phyloP scores from a whole-genome alignment of 2,329 filamentous ascomycete species.

The Tolypocladium tundrense region DNA sequence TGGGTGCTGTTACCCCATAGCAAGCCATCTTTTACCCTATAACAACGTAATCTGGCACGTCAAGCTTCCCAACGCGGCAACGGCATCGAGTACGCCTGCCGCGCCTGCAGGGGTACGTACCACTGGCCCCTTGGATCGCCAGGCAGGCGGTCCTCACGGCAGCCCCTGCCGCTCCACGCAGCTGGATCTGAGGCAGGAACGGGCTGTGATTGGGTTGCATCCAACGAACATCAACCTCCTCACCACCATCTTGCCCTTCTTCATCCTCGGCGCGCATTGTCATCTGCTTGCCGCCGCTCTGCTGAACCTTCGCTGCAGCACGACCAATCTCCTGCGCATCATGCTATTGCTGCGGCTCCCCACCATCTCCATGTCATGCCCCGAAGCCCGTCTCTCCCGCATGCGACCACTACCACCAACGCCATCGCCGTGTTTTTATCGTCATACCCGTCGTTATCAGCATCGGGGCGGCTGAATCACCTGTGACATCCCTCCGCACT shows the following conservation, averaged over 20 bases:
- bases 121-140: background rate
- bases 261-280: no score
- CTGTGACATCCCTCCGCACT: background rate
- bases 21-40: constrained; percentile 15
- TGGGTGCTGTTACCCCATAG: constrained; percentile 8
- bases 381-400: background rate
- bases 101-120: constrained; percentile 1
- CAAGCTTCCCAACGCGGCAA: constrained; percentile 4
- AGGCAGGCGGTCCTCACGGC: background rate
- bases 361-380: background rate
- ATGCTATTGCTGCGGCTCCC: background rate
- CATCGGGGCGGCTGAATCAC: background rate
- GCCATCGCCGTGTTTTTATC: constrained; percentile 3
- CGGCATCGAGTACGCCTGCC: background rate
- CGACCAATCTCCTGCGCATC: background rate
- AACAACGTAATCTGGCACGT: constrained; percentile 15
- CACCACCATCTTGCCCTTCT: background rate
- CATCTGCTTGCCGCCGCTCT: no score
- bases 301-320: background rate
- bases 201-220: background rate
- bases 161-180: background rate
- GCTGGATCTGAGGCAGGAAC: background rate
- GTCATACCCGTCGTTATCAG: constrained; percentile 1
- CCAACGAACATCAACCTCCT: no score
- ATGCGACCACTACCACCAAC: background rate